Conservation (phyloP, 2,329 filamentous ascomycete genomes). For the Aureobasidium sp. region DNA sequence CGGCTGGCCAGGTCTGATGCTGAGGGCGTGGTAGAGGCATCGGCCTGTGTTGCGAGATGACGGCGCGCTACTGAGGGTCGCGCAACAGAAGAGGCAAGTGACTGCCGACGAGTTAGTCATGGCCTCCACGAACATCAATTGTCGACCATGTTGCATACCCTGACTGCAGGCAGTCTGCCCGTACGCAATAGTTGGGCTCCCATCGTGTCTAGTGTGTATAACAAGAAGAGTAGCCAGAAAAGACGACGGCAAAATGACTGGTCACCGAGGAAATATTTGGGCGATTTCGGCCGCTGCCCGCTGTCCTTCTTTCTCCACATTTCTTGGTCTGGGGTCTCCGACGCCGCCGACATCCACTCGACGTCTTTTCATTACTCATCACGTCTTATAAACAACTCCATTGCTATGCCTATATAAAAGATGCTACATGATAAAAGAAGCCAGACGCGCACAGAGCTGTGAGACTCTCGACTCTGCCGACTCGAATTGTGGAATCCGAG, state of each 20-base stretch:
- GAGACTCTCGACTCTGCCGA: background rate
- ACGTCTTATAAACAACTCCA: background rate
- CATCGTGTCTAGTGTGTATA: constrained; percentile 7
- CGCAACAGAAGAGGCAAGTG: constrained; percentile 12
- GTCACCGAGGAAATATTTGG: constrained; percentile 3
- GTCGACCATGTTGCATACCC: background rate
- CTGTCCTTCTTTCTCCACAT: constrained; percentile 5
- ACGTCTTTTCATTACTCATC: background rate
- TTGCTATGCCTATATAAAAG: background rate
- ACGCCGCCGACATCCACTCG: background rate
- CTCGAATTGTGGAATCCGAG: too few relatives aligned
- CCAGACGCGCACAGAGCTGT: background rate
- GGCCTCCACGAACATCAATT: background rate
- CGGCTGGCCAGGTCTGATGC: constrained; percentile 44
- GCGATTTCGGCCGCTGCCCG: constrained; percentile 1
- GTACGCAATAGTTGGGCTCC: constrained; percentile 14
- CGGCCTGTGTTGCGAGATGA: constrained; percentile 27
- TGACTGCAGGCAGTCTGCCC: constrained; percentile 16
- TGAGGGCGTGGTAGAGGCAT: constrained; percentile 14
- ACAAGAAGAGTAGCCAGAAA: background rate
- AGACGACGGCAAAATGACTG: background rate
- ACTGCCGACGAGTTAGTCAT: constrained; percentile 8
- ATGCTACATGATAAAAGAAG: background rate
- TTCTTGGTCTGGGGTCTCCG: background rate
- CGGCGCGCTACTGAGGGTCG: constrained; percentile 18